Base-by-base conservation (phyloP, 176 grass and related monocot species). In the Oryza longistaminata region DNA sequence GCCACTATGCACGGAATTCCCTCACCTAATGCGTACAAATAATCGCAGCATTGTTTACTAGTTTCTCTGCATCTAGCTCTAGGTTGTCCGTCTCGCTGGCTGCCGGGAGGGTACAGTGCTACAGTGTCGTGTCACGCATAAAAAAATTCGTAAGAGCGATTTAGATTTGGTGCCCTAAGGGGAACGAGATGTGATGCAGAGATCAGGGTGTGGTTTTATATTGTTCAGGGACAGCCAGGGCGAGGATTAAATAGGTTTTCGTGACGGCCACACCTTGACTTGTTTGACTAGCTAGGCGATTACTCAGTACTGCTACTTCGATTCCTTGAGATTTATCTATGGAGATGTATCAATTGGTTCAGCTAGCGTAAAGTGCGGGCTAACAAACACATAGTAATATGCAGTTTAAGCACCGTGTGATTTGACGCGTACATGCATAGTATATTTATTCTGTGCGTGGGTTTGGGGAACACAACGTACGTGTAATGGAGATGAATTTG, bases 1-100 rank as follows among this genome's bases (percentile, higher is more conserved):
- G 61, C 61, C 69, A 83, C 80, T 74, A 11, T 24, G 85, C 70
- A 87, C 89, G 85, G 89, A 90, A 90, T 87, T 90, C 80, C 81
- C 85, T 90, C 85, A 87, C 80, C 89, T 87, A 87, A 90, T 84
- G 69, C 65, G 62, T 45, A 64, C 46, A 60, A 45, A 60, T 71
- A 82, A 82, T 77, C 39, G 75, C 68, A 42, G 1, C 1, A 26
- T 68, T 84, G 44, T 31, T 81, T 68, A 85, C 29, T 53, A 7
- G 12, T 65, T 37, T 14, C 40, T 17, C 73, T 53, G 48, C 79
- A 19, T 78, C 85, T 68, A 83, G 39, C 80, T 69, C 81, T 65
- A 78, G 73, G 64, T 78, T 83, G 80, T 58, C 33, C 34, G 68
- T 73, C 81, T 61, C 60, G 43, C 8, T 67, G 43, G 83, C 21